Evolutionary conservation across 2,329 filamentous ascomycete genomes (phyloP), one percentile per base, ranked within the genome.

Genomic region (Talaromyces piceae): DNA sequence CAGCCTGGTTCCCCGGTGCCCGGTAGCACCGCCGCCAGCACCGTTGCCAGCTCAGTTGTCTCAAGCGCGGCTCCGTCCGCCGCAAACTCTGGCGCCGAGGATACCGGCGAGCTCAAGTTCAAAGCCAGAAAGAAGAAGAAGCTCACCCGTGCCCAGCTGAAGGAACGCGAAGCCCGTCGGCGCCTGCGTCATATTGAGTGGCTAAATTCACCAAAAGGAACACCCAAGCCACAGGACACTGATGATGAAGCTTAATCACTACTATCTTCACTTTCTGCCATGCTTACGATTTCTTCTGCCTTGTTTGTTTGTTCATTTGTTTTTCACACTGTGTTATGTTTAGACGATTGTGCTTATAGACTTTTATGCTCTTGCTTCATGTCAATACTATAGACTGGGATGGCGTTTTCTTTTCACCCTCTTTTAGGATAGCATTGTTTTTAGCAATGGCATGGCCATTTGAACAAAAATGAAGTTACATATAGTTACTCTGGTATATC

Each of bases 121-220:
- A 83, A 79, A 72, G 71, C 72, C 30, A 93, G 91, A 80, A 86
- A 86, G 75, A 96, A 96, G 89, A 95, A 91, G 83, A 98, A 98
- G 88, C 82, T 93, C 82, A 98, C 93, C 52, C 88, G 94, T 77
- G 90, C 90, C 73, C 90, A 98, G 71, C 61, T 91, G 67, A 98
- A 98, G 81, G 93, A 98, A 70, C 80, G 87, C 18, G 91, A 97
- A 73, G 86, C 87, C 41, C 80, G 94, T 57, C 82, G 91, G 59
- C 80, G 93, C 61, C 76, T 97, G 71, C 83, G 93, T 62, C 90
- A 98, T 72, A 80, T 84, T 54, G 80, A 83, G 62, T 83, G 80
- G 87, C 76, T 95, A 61, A 91, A 89, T 72, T 88, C 81, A 62
- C 87, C 87, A 58, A 90, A 91, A 80, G 88, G 88, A 4, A 91